These are phyloP conservation scores for Dioszegia hungarica DNA, from an alignment of 768 basidiomycete genomes.

Conservation along the genomic window DNA sequence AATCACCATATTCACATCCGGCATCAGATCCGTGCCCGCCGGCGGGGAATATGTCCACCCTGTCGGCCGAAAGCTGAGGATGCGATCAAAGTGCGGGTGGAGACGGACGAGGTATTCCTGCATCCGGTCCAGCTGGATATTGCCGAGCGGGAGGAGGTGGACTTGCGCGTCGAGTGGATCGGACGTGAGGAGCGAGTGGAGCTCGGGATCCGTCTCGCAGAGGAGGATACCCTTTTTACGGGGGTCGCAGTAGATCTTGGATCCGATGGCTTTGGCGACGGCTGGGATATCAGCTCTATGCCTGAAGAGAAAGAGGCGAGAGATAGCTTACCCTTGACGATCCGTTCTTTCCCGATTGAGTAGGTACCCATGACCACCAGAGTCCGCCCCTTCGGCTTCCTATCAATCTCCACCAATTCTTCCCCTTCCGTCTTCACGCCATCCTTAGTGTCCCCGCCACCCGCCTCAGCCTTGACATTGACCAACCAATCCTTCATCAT, in stretches of 20 bases:
- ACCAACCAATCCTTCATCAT: constrained; percentile 50
- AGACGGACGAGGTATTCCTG: constrained; percentile 70
- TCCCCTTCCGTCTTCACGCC: constrained; percentile 19
- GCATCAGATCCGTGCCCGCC: constrained; percentile 59
- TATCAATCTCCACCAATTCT: constrained; percentile 11
- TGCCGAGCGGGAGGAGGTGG: constrained; percentile 72
- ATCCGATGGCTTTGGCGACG: constrained; percentile 71
- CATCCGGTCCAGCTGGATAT: constrained; percentile 71
- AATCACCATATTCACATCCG: constrained; percentile 67
- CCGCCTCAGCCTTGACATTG: constrained; percentile 39
- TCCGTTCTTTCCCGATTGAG: constrained; percentile 94
- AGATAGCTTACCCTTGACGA: constrained; percentile 71
- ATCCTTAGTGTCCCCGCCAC: constrained; percentile 10
- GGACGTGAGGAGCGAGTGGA: constrained; percentile 69
- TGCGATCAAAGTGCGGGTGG: constrained; percentile 64
- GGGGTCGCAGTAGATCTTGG: constrained; percentile 83
- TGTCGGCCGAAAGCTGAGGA: constrained; percentile 83
- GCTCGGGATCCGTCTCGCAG: constrained; percentile 77
- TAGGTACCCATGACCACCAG: constrained; percentile 61
- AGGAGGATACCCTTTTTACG: constrained; percentile 76
- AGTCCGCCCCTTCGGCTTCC: constrained; percentile 35
- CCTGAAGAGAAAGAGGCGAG: background rate
- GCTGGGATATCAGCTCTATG: constrained; percentile 53
- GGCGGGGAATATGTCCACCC: constrained; percentile 86
- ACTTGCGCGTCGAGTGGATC: constrained; percentile 73